Percentiles rank a stretch among this genome's conserved stretches.
phyloP scores from a whole-genome alignment of 2,329 filamentous ascomycete genomes.

The Botrytis pseudocinerea region DNA sequence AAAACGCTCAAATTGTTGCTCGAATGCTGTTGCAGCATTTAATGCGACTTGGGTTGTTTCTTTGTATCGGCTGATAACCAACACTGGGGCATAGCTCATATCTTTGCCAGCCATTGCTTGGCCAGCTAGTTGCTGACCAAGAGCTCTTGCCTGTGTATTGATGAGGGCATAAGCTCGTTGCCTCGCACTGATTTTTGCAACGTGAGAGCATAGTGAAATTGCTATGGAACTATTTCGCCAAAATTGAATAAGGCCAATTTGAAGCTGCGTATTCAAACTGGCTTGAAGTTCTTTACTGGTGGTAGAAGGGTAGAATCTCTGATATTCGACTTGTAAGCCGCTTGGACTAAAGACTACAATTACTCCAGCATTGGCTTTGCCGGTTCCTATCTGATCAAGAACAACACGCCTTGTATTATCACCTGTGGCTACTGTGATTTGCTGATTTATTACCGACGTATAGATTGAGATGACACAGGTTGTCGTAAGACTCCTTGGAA shows the following conservation, averaged over 20 bases:
- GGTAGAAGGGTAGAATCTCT: constrained; percentile 6
- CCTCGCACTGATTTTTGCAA: background rate
- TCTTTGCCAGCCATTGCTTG: constrained; percentile 14
- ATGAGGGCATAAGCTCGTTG: constrained; percentile 13
- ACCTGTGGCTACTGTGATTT: constrained; percentile 4
- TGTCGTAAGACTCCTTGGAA: background rate
- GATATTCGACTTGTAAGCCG: constrained; percentile 12
- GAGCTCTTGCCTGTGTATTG: background rate
- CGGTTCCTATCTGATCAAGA: constrained; percentile 10
- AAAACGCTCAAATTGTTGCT: constrained; percentile 11
- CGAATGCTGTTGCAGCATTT: constrained; percentile 1
- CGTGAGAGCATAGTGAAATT: constrained; percentile 9
- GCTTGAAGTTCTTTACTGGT: constrained; percentile 13
- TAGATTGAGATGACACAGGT: constrained; percentile 12
- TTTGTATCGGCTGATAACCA: constrained; percentile 8
- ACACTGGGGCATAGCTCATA: constrained; percentile 11
- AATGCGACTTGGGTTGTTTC: background rate
- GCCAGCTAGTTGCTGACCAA: constrained; percentile 10
- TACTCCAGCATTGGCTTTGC: background rate
- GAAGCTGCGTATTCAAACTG: constrained; percentile 9
- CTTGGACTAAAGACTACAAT: constrained; percentile 2
- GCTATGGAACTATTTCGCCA: constrained; percentile 12
- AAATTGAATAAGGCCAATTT: constrained; percentile 2
- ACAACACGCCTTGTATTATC: background rate
- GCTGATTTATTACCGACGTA: background rate